These are phyloP conservation scores for Paracamarosporium sp. DNA, from an alignment of 2,329 filamentous ascomycete genomes.

Conservation along the genomic window DNA sequence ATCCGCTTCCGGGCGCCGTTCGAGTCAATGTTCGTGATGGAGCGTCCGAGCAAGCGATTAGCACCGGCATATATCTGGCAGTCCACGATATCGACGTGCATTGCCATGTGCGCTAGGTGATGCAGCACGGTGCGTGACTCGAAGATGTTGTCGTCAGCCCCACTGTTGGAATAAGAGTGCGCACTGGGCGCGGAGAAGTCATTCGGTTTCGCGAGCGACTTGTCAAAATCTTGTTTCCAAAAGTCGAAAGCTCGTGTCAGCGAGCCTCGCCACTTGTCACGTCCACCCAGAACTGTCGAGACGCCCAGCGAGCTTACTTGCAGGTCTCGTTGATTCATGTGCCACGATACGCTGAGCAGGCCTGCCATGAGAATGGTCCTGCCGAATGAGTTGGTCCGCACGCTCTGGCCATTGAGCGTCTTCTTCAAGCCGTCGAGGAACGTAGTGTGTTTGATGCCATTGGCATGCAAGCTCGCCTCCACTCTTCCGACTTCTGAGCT, in stretches of 20 bases:
- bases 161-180: slow-evolving; percentile 37
- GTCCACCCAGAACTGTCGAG: slow-evolving; percentile 78
- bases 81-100: slow-evolving; percentile 97
- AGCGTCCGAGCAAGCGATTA: slow-evolving; percentile 81
- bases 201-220: slow-evolving; percentile 69
- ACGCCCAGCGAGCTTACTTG: slow-evolving; percentile 89
- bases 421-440: slow-evolving; percentile 92
- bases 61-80: slow-evolving; percentile 95
- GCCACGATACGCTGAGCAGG: slow-evolving; percentile 91
- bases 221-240: slow-evolving; percentile 93
- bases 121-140: slow-evolving; percentile 90
- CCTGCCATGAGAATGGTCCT: slow-evolving; percentile 94
- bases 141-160: slow-evolving; percentile 74
- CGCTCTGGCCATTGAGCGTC: slow-evolving; percentile 83
- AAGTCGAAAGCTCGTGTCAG: slow-evolving; percentile 89
- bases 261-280: slow-evolving; percentile 88
- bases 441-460: slow-evolving; percentile 82
- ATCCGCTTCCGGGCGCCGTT: slow-evolving; percentile 80
- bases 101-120: slow-evolving; percentile 95
- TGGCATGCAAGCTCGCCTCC: slow-evolving; percentile 79
- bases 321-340: slow-evolving; percentile 95
- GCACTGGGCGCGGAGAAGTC: slow-evolving; percentile 37
- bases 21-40: slow-evolving; percentile 83
- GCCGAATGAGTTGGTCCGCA: slow-evolving; percentile 92
- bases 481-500: slow-evolving; percentile 85